A percentile compares a stretch with the other conserved stretches of the same genome.
phyloP scores from a whole-genome alignment of 129 eudicot species.

The Heracleum sosnowskyi region DNA sequence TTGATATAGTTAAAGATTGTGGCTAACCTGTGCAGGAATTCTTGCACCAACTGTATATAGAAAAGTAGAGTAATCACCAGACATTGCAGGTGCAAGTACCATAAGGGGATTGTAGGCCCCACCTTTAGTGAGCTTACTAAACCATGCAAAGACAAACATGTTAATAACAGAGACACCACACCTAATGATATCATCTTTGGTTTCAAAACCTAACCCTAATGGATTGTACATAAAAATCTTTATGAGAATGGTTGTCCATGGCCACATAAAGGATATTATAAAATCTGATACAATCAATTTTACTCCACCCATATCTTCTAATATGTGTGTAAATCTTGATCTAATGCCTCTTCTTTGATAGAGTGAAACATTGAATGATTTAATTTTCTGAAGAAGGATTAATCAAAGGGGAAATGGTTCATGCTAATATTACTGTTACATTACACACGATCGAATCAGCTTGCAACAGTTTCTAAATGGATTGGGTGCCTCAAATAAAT shows the following conservation, averaged over 20 bases:
- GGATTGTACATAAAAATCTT: conserved; percentile 46
- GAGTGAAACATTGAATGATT: not conserved
- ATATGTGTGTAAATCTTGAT: not conserved
- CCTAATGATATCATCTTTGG: conserved; percentile 39
- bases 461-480: too few relatives aligned
- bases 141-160: conserved; percentile 64
- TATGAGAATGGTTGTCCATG: conserved; percentile 58
- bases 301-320: not conserved
- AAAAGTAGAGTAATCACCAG: conserved; percentile 49
- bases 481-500: too few relatives aligned
- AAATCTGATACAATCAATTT: conserved; percentile 43
- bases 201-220: conserved; percentile 34
- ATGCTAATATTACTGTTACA: not conserved
- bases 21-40: conserved; percentile 81
- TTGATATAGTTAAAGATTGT: not conserved
- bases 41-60: conserved; percentile 62
- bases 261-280: conserved; percentile 77
- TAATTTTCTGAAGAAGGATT: not conserved
- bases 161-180: conserved; percentile 33
- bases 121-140: conserved; percentile 45
- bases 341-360: not conserved
- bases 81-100: conserved; percentile 48
- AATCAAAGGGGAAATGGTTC: not conserved
- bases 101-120: conserved; percentile 82
- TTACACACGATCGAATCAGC: too few relatives aligned